Conservation (phyloP, 768 basidiomycete species). For the Porphyrellus cyaneotinctus region DNA sequence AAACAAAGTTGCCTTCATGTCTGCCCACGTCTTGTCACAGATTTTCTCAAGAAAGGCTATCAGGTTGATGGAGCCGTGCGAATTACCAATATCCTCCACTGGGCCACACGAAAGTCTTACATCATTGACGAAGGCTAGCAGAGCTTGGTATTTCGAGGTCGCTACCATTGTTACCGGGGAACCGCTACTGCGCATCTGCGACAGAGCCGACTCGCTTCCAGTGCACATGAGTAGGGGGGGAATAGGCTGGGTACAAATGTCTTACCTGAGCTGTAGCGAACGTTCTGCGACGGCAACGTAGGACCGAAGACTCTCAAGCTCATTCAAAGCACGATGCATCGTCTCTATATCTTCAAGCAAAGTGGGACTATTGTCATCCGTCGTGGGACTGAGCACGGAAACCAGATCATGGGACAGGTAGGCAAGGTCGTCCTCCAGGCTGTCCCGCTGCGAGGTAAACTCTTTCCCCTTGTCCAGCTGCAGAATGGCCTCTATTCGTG, state of each 20-base stretch:
- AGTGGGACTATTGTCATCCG: slow-evolving; percentile 49
- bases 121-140: slow-evolving; percentile 58
- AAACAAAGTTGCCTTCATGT: slow-evolving; percentile 63
- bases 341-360: slow-evolving; percentile 81
- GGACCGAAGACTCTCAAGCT: slow-evolving; percentile 68
- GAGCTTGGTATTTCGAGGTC: slow-evolving; percentile 52
- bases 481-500: slow-evolving; percentile 43
- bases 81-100: slow-evolving; percentile 42
- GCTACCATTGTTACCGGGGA: slow-evolving; percentile 42
- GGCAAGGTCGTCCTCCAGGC: slow-evolving; percentile 71
- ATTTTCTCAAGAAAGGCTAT: slow-evolving; percentile 57
- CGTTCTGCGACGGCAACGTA: slow-evolving; percentile 76
- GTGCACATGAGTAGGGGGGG: slow-evolving; percentile 6
- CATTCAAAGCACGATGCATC: slow-evolving; percentile 70
- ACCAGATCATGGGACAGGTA: slow-evolving; percentile 62
- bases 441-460: slow-evolving; percentile 71
- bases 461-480: slow-evolving; percentile 66
- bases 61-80: slow-evolving; percentile 54
- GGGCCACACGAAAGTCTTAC: slow-evolving; percentile 42
- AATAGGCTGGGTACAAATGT: not conserved
- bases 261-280: slow-evolving; percentile 69
- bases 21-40: slow-evolving; percentile 70
- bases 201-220: slow-evolving; percentile 54
- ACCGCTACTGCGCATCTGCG: slow-evolving; percentile 43
- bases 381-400: slow-evolving; percentile 44